phyloP scores from a whole-genome alignment of 805 yeast species.

The Candida sphagnicola region DNA sequence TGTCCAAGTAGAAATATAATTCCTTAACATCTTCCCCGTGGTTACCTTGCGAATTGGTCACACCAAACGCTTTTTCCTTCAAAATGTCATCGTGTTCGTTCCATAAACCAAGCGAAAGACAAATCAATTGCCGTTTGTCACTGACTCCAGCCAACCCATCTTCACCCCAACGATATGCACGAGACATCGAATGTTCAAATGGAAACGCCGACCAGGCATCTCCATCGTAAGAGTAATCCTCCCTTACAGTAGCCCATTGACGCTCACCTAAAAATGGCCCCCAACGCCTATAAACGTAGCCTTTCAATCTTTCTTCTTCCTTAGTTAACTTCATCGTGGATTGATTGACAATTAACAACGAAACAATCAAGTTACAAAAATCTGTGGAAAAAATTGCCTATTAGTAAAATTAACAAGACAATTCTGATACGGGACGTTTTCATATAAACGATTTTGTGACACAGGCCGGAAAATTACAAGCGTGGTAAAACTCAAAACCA shows the following conservation, averaged over 20 bases:
- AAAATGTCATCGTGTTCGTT: constrained; percentile 81
- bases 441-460: no score
- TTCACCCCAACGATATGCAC: constrained; percentile 93
- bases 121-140: constrained; percentile 74
- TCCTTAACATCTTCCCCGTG: constrained; percentile 96
- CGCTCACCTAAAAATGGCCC: constrained; percentile 89
- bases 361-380: no score
- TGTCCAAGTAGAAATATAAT: constrained; percentile 78
- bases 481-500: no score
- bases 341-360: no score
- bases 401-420: no score
- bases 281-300: constrained; percentile 78
- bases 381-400: no score
- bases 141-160: constrained; percentile 90
- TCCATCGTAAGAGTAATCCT: constrained; percentile 81
- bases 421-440: no score
- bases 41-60: constrained; percentile 90
- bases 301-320: constrained; percentile 35
- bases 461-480: no score
- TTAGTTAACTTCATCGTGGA: constrained; percentile 21
- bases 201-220: constrained; percentile 91
- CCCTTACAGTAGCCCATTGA: constrained; percentile 84
- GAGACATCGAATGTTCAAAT: constrained; percentile 74
- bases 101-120: constrained; percentile 85
- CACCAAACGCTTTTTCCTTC: constrained; percentile 83